These are phyloP conservation scores for Moesziomyces globuligerus DNA, from an alignment of 1,284 basidiomycete genomes.

Conservation along the genomic window DNA sequence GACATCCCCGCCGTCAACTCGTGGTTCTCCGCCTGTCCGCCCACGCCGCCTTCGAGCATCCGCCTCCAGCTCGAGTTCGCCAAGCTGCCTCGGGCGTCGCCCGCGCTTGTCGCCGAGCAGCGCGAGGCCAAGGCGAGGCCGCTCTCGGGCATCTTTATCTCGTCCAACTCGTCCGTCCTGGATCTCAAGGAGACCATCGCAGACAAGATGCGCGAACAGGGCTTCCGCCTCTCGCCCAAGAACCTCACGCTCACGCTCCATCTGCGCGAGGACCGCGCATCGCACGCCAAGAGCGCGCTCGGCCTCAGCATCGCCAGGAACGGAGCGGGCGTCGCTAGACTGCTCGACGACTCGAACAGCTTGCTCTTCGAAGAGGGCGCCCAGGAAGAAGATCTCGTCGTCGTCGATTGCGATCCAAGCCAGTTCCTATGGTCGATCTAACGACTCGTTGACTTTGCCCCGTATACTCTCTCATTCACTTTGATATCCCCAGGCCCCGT, in stretches of 20 bases:
- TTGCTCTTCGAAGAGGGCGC: constrained; percentile 38
- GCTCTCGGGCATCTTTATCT: constrained; percentile 30
- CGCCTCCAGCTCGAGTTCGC: constrained; percentile 32
- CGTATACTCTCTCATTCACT: no score
- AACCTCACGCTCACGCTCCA: constrained; percentile 23
- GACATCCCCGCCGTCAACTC: constrained; percentile 3
- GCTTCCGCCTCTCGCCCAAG: constrained; percentile 32
- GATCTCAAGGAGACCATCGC: constrained; percentile 39
- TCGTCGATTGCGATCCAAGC: constrained; percentile 33
- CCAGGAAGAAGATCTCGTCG: constrained; percentile 33
- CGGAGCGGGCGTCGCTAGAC: constrained; percentile 17
- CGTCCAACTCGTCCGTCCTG: constrained; percentile 35
- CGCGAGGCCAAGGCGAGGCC: constrained; percentile 1
- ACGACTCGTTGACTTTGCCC: no score
- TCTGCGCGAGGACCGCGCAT: constrained; percentile 12
- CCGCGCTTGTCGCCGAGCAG: not conserved
- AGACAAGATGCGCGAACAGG: constrained; percentile 13
- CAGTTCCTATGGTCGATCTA: constrained; percentile 33
- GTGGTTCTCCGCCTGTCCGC: constrained; percentile 39
- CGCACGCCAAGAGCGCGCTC: constrained; percentile 8
- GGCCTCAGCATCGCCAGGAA: constrained; percentile 15
- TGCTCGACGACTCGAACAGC: constrained; percentile 27
- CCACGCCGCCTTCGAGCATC: constrained; percentile 35
- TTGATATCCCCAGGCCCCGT: no score
- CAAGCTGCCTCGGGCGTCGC: constrained; percentile 19